Percentiles rank a stretch among this genome's conserved stretches.
These are phyloP conservation scores for Candida germanica DNA, from an alignment of 805 yeast species.

Conservation along the genomic window DNA sequence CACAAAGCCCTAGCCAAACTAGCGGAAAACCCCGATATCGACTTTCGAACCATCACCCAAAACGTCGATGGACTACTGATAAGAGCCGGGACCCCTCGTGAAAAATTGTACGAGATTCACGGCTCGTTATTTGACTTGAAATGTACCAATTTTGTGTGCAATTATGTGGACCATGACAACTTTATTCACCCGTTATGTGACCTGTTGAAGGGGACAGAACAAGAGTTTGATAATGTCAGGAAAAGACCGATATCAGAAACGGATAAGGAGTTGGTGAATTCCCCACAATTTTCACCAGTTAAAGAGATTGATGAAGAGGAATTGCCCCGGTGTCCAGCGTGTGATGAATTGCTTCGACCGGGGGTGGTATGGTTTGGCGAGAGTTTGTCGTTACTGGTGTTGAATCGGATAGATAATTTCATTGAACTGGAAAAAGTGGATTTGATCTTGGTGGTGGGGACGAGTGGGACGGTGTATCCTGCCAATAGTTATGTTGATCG, in stretches of 20 bases:
- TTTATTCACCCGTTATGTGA: slow-evolving; percentile 57
- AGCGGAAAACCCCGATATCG: slow-evolving; percentile 31
- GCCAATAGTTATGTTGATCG: slow-evolving; percentile 88
- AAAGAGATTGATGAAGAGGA: slow-evolving; percentile 47
- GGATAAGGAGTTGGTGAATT: slow-evolving; percentile 9
- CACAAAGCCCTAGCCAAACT: slow-evolving; percentile 68
- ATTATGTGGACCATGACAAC: slow-evolving; percentile 52
- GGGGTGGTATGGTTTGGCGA: slow-evolving; percentile 98
- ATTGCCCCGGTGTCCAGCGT: slow-evolving; percentile 75
- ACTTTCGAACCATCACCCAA: slow-evolving; percentile 71
- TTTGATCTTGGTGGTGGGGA: slow-evolving; percentile 77
- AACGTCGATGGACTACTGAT: slow-evolving; percentile 76
- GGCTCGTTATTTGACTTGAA: slow-evolving; percentile 71
- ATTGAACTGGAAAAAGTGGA: slow-evolving; percentile 57
- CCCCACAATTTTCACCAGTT: slow-evolving; percentile 49
- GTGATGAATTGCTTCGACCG: slow-evolving; percentile 70
- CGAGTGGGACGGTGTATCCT: slow-evolving; percentile 85
- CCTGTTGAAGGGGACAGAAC: slow-evolving; percentile 43
- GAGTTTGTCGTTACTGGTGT: slow-evolving; percentile 59
- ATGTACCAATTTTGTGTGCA: slow-evolving; percentile 77
- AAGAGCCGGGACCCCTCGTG: slow-evolving; percentile 59
- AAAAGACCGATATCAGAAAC: slow-evolving; percentile 12
- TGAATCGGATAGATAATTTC: slow-evolving; percentile 70
- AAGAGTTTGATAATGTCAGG: slow-evolving; percentile 25
- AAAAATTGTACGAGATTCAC: slow-evolving; percentile 64